Base-by-base conservation (phyloP, 306 rosid genomes). In the Vicia sativa region DNA sequence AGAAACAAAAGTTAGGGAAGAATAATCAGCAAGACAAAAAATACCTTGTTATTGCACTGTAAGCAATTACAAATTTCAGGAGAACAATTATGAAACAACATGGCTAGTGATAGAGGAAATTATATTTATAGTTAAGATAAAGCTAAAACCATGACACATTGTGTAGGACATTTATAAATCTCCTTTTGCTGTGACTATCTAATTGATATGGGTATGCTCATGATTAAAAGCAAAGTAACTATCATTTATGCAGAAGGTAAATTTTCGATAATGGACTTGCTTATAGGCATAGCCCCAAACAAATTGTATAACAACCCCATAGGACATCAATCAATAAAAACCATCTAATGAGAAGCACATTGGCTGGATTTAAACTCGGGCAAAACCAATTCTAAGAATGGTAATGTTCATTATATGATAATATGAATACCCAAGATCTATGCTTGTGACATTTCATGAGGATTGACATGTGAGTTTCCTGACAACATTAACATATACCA, bases 1-100 rank as follows among this genome's bases (percentile, higher is more conserved):
- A 81, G 80, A 10, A 70, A 18, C 59, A 66, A 73, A 76, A 61
- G 21, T 15, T 46, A 57, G 57, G n/a, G 9, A 60, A 52, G 21
- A 67, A 70, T 29, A 54, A 43, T 52, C 44, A 56, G 66, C 9
- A 29, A 18, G 8, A 61, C 13, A 11, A 31, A 43, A 23, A 60
- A 7, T 8, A 59, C 25, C 45, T 62, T 37, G 41, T 38, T 14
- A 54, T 45, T 56, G n/a, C 45, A 45, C 9, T 29, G 43, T 68
- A 72, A 75, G 44, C 16, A 74, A 31, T 9, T 44, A 45, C 21
- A 65, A 45, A 68, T 53, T 58, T 19, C 57, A 65, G 42, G 52
- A 65, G 42, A 46, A 66, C 23, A 62, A 26, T 35, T 38, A 62
- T 14, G 44, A 53, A 52, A 29, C 65, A 48, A 1, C 62, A n/a